Evolutionary conservation across 805 yeast genomes (phyloP), one percentile per base, ranked within the genome.

Genomic region (Spathaspora sp.): DNA sequence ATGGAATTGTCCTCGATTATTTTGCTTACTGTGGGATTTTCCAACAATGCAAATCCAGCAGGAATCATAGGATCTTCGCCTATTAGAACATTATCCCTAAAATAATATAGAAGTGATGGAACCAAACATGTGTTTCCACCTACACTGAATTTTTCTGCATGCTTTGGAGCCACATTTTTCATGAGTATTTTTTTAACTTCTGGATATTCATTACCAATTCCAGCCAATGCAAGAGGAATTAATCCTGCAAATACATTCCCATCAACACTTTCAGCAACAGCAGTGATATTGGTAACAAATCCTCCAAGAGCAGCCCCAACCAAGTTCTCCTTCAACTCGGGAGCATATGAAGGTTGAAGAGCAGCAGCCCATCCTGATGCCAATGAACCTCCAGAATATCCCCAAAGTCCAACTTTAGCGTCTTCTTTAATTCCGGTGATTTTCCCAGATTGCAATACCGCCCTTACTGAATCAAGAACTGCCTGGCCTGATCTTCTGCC

Each of bases 291-390:
- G 19, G 69, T 62, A 16, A 67, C 70, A 60, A 68, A 62, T 2
- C 76, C 76, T 8, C 76, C 76, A 20, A 69, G 29, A 0, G 72
- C 70, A n/a, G 60, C 69, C n/a, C 75, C 77, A 16, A 54, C 49
- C 8, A 55, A 63, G 49, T 50, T 62, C 12, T 55, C 51, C 49
- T 31, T 44, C 28, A 58, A 52, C 55, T 72, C 76, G 3, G 70
- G 69, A 12, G 76, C 75, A 50, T 71, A 72, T 1, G 51, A 44
- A 18, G 76, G 75, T 51, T 68, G 73, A 26, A 68, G 54, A 10
- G 67, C 62, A 5, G 72, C 66, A 10, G 74, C 75, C 75, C 75
- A 72, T 9, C 68, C 64, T 19, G 68, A 49, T 9, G 76, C 73
- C 38, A 70, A 53, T 1, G 73, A 61, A 11, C 75, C 76, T 14